phyloP scores from a whole-genome alignment of 768 basidiomycete genomes.

The Panellus pusillus region DNA sequence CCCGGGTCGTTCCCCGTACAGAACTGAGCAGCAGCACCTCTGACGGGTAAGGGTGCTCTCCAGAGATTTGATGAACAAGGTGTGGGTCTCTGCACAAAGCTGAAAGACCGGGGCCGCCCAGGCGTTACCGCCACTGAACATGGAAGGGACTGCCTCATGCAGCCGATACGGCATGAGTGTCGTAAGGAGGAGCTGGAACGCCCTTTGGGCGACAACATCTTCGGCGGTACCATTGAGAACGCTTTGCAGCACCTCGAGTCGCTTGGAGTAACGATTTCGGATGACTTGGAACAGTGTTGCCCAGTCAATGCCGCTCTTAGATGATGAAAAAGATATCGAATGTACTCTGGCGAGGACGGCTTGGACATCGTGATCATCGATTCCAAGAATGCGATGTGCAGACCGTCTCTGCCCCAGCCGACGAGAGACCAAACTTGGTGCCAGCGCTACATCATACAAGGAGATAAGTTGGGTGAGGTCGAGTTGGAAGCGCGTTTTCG shows the following conservation, averaged over 20 bases:
- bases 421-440: conserved; percentile 34
- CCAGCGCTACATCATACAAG: conserved; percentile 41
- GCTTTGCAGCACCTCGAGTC: conserved; percentile 40
- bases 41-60: conserved; percentile 25
- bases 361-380: conserved; percentile 28
- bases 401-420: conserved; percentile 33
- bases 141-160: conserved; percentile 18
- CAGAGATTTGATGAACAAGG: conserved; percentile 21
- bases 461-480: conserved; percentile 43
- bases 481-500: conserved; percentile 42
- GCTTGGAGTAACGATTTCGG: conserved; percentile 38
- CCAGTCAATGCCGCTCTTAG: conserved; percentile 43
- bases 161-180: conserved; percentile 36
- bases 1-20: conserved; percentile 36
- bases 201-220: conserved; percentile 21
- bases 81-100: conserved; percentile 33
- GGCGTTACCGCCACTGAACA: not conserved
- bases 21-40: conserved; percentile 32
- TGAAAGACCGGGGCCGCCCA: conserved; percentile 38
- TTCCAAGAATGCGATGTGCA: conserved; percentile 35
- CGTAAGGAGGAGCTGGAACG: conserved; percentile 27
- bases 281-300: conserved; percentile 34
- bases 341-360: conserved; percentile 30
- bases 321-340: conserved; percentile 2
- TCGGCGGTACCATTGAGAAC: conserved; percentile 28